Base-by-base conservation (phyloP, 768 basidiomycete species). In the Phanerochaete carnosa region DNA sequence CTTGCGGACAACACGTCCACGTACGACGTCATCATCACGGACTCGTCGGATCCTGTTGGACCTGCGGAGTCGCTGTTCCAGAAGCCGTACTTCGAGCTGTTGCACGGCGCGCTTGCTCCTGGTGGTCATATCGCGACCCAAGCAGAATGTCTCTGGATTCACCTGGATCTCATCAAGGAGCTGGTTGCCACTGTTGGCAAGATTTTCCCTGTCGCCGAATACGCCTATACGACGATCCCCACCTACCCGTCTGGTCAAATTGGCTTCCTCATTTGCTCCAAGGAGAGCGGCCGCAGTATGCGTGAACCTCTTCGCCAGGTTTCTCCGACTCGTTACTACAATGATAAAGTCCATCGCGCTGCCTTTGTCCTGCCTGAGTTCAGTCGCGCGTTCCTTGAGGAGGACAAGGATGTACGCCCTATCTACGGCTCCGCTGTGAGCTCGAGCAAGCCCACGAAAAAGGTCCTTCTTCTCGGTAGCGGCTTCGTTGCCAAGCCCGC, bases 161-260 rank as follows among this genome's bases (percentile, higher is more conserved):
- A 99, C 75, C 82, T 98, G 23, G 81, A 84, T 8, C 85, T 98
- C 67, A 98, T 99, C 75, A 77, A 82, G 60, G 81, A 88, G 60
- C 83, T 98, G 55, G 82, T 84, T 62, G 74, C 76, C 58, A 89
- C 85, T 74, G 90, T 89, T 45, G 78, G 83, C 58, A 75, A 77
- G 49, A 75, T 97, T 62, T 99, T 98, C 80, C 81, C 89, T 39
- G 83, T 85, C 19, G 80, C 87, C 43, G 89, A 94, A 70, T 99
- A 97, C 72, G 97, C 94, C 16, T 97, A 83, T 76, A 95, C 95
- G 62, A 98, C 95, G 23, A 95, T 98, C 65, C 96, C 96, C 0
- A 97, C 95, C 16, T 99, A 99, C 76, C 97, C 97, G 22, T 89
- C 92, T n/a, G 97, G 97, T 37, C 95, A 95, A 71, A 99, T 98